Evolutionary conservation across 2,329 filamentous ascomycete species (phyloP), one percentile per base, ranked within the genome.

Genomic region (Neofusicoccum laricinum): DNA sequence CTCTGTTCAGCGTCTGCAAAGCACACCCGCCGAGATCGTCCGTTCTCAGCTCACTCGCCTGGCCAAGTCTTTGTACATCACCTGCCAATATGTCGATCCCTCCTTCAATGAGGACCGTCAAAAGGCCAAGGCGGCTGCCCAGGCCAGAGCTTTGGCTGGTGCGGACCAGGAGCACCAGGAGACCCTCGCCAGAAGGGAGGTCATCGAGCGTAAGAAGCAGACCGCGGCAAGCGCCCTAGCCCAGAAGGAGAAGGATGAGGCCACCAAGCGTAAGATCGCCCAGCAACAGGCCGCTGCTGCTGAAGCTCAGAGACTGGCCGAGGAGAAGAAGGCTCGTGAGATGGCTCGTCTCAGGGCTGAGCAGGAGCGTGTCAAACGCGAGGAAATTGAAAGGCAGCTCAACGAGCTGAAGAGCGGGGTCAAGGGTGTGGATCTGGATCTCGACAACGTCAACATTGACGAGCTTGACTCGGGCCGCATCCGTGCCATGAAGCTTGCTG

Each of bases 171-270:
- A 99, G 80, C 93, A 97, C 75, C 85, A 86, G 66, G 92, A 94
- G 40, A 92, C 89, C 48, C 84, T 99, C 55, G 88, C 90, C 65
- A 90, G 95, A 71, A 94, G 96, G 77, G 90, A 93, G 4, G 79
- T 96, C 69, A 99, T 99, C 71, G 90, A 97, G 76, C 96, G 96
- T 85, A 94, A 94, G 81, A 98, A 98, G 84, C 93, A 97, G 75
- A 91, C 92, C 69, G 93, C 92, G n/a, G 91, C 92, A 11, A 93
- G 94, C 77, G 87, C 92, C 50, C 87, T 93, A 70, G 92, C 95
- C 67, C 89, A 89, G 76, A 92, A 91, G 77, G 93, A 97, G 77
- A 93, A 93, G 74, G 95, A 98, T 79, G 93, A 94, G 75, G 93
- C 95, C 65, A 90, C 90, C 68, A 89, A 90, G 78, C 96, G 95